Percentiles rank a stretch among this genome's conserved stretches.
phyloP scores from a whole-genome alignment of 2,329 filamentous ascomycete genomes.

The Aaosphaeria arxii region DNA sequence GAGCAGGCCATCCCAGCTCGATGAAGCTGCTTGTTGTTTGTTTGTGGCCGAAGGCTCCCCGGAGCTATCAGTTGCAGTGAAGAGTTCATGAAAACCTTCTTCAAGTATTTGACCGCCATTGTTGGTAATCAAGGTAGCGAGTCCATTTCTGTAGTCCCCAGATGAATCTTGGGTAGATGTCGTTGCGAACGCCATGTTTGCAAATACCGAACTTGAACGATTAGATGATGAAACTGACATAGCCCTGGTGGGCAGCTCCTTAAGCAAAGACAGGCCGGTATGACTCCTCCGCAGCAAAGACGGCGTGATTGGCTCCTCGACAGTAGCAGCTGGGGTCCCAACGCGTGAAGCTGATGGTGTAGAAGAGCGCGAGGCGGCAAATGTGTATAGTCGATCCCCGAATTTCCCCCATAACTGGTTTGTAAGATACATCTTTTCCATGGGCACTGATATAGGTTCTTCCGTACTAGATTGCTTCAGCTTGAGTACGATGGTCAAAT shows the following conservation, averaged over 20 bases:
- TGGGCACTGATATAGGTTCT: conserved; percentile 36
- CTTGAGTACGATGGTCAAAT: conserved; percentile 39
- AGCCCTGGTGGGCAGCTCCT: conserved; percentile 22
- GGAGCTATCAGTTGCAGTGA: conserved; percentile 49
- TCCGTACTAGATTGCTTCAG: conserved; percentile 38
- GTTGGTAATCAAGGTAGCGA: conserved; percentile 63
- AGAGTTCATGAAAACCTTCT: conserved; percentile 78
- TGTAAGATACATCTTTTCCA: conserved; percentile 45
- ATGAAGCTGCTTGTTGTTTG: neutral
- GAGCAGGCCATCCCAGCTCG: conserved; percentile 41
- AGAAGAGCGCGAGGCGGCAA: neutral
- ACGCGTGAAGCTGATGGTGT: conserved; percentile 36
- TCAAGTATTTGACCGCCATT: conserved; percentile 72
- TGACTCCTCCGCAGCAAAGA: conserved; percentile 46
- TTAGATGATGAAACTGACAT: conserved; percentile 24
- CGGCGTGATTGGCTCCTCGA: neutral
- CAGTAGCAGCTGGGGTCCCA: neutral
- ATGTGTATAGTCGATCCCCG: conserved; percentile 36
- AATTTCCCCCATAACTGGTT: conserved; percentile 42
- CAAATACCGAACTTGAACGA: conserved; percentile 49
- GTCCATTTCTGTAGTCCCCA: conserved; percentile 47
- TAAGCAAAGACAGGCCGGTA: conserved; percentile 22
- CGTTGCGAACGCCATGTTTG: conserved; percentile 82
- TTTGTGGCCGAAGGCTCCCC: conserved; percentile 12
- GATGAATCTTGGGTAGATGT: conserved; percentile 60